Evolutionary conservation across 495 filamentous ascomycete species (phyloP), one percentile per base, ranked within the genome.

Genomic region (Trichoderma gamsii): DNA sequence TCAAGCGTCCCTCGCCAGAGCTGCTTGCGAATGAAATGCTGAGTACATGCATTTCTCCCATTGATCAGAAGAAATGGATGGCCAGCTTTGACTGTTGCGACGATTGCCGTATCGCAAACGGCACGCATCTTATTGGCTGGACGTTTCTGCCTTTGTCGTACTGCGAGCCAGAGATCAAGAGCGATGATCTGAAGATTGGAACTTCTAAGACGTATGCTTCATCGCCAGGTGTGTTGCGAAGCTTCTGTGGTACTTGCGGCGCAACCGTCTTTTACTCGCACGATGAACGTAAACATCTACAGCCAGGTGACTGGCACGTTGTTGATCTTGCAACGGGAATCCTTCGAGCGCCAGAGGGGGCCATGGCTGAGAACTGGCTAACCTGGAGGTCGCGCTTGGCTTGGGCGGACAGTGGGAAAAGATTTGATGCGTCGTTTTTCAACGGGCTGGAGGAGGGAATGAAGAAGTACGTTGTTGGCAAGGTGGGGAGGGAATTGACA

Each of bases 221-320:
- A 66, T 85, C 83, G 5, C 73, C 79, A 7, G 76, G 73, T 1
- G 81, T 85, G 21, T 81, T 79, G 66, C 76, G 88, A 29, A 81
- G 85, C 61, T 91, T 90, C 73, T 92, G 89, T 70, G 74, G 76
- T 0, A 70, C 64, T 1, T 92, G 89, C 71, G 88, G 88, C 0
- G 88, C 88, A 0, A 87, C 80, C 0, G 82, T 87, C 4, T 89
- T 91, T 51, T 75, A 69, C 43, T 46, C 67, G 11, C 23, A 25
- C 52, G 68, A 66, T 27, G 66, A 70, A 12, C 41, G 72, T 6
- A 67, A 29, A 64, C 25, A 38, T 61, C 41, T 15, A 59, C 41
- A 25, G 5, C 56, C 56, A 9, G 74, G 69, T 29, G 38, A 61
- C 38, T 59, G 65, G 18, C 71, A 74, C 15, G 73, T 87, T 13